Evolutionary conservation across 2,329 filamentous ascomycete genomes (phyloP), one percentile per base, ranked within the genome.

Genomic region (Periconia macrospinosa): DNA sequence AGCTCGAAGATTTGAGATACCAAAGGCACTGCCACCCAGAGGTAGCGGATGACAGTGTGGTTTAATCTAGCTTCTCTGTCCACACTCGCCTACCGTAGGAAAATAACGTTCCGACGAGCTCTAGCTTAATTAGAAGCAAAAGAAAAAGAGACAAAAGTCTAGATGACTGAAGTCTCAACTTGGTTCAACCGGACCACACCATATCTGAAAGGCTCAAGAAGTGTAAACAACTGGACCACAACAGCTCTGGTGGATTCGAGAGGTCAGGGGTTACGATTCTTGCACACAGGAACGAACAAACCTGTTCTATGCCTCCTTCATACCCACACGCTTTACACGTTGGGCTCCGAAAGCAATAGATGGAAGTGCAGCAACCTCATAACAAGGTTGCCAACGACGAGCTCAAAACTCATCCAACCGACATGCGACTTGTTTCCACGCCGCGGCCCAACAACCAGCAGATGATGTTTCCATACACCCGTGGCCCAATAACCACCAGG

Each of bases 121-220:
- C 73, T 76, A 76, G 73, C 73, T 68, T 69, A 69, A 68, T 68
- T 71, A 63, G 70, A 72, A 73, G 73, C 72, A 56, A 58, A 65
- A 56, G 19, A 45, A 43, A 8, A 27, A 27, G 23, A 27, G 23
- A 52, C 46, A 53, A 48, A 45, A 41, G 35, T 45, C 44, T 37
- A 19, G 15, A 41, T 20, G 17, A 41, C 43, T n/a, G n/a, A n/a
- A n/a, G n/a, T 35, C 20, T 40, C 23, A 13, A 46, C 30, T 23
- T 42, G 42, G 11, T 9, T 42, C 42, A 47, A 27, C 3, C 23
- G 42, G 42, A 27, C 51, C 15, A 45, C 27, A n/a, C n/a, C 45
- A 41, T 43, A 33, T n/a, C 30, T 30, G 13, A 20, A 41, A 35
- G 40, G 18, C 35, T 41, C 7, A 30, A 19, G 11, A 41, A 30